Base-by-base conservation (phyloP, 805 yeast species). In the Wickerhamomyces hampshirensis region DNA sequence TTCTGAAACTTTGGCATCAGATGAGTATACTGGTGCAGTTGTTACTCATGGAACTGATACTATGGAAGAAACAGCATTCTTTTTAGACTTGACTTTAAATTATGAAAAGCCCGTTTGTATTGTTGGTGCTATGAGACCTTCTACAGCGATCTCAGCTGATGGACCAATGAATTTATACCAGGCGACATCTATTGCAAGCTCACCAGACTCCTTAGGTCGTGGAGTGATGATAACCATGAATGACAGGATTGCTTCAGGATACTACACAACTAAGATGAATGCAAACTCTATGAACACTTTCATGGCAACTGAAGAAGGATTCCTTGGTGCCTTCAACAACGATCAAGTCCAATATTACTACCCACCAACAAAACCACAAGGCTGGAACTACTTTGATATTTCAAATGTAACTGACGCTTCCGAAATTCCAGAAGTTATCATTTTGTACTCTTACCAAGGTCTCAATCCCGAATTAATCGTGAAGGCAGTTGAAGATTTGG, bases 41-140 rank as follows among this genome's bases (percentile, higher is more conserved):
- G 72, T 78, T 26, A 78, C 84, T 1, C 85, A 78, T 53, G 85
- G 85, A n/a, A 78, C 85, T 6, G 85, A 78, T 48, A 74, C 84
- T 2, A 65, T 77, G 62, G 78, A 80, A 34, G 85, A 78, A 52
- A 77, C 85, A 6, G 75, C 83, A 0, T 77, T 78, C 51, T 78
- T 78, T 53, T 58, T 78, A 26, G 81, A 77, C 42, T 59, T 71
- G 35, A 67, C 75, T 8, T 48, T 71, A 23, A 52, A 60, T 26
- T 33, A 53, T n/a, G 50, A 47, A 31, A 52, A 52, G 34, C 56
- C 56, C 26, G 60, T 71, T 28, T 73, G 38, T 55, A 41, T 49
- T 6, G 54, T 30, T 39, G 87, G 87, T 6, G 75, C 82, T 5
- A 80, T 80, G 87, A 68, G 86, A 55, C 87, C 87, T 1, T 71